Percentiles rank a stretch among this genome's conserved stretches.
Evolutionary conservation across 2,329 filamentous ascomycete genomes (phyloP).

Genomic region (Pseudogymnoascus sp.): DNA sequence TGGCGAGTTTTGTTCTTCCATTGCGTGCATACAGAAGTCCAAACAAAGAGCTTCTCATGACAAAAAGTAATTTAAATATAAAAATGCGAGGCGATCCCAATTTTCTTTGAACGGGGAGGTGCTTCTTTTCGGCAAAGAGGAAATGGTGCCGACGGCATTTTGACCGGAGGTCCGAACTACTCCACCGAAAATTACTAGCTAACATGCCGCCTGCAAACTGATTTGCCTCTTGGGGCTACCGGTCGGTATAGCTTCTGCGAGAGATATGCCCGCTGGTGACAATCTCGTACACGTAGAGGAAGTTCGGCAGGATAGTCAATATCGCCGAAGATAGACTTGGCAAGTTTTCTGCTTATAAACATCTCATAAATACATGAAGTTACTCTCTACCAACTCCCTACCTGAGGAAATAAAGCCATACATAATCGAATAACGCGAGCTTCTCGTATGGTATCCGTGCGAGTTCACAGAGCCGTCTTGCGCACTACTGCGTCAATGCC

Average conservation of each 20-base stretch:
- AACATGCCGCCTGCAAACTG: not conserved
- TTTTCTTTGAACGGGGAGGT: not conserved
- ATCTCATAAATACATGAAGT: no score
- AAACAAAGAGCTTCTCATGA: no score
- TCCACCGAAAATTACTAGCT: not conserved
- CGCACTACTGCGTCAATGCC: not conserved
- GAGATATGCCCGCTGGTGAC: not conserved
- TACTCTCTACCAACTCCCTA: not conserved
- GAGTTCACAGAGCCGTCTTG: not conserved
- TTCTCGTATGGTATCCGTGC: not conserved
- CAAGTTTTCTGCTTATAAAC: not conserved
- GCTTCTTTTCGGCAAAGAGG: not conserved
- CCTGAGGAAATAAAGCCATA: not conserved
- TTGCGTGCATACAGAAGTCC: not conserved
- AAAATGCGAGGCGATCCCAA: not conserved
- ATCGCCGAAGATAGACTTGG: not conserved
- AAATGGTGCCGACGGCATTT: not conserved
- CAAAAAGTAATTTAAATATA: not conserved
- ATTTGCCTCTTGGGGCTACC: not conserved
- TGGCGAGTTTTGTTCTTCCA: not conserved
- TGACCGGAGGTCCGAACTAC: not conserved
- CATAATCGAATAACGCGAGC: not conserved
- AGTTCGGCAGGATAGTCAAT: not conserved
- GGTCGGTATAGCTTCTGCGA: not conserved
- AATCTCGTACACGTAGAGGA: not conserved